Base-by-base conservation (phyloP, 1,139 yeast species). In the Debaryomyces psychrophilus region DNA sequence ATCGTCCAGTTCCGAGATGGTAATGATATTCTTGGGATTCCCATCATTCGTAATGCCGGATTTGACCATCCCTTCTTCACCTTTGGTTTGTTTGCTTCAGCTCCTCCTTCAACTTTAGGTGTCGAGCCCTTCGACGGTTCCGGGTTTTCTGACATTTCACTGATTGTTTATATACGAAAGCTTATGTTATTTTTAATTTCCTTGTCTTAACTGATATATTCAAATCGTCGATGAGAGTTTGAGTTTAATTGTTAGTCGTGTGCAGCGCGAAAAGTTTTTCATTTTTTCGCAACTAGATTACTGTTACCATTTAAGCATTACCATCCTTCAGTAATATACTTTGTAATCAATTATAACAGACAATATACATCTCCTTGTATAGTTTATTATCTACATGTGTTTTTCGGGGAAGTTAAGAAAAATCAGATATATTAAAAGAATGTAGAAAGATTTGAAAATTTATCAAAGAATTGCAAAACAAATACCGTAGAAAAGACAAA, bases 1-100 rank as follows among this genome's bases (percentile, higher is more conserved):
- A 90, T 88, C 74, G 82, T 68, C 99, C 98, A 92, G 70, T 92
- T 93, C 52, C 97, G 76, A 1, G 96, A 85, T 0, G 99, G 99
- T 17, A 95, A 67, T 31, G 86, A 79, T 27, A 90, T 59, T 22
- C 84, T 69, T 3, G 90, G 89, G 41, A 93, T 79, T 1, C 99
- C 99, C 89, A 93, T 81, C 60, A 89, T 89, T 55, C 82, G 71
- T 45, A 93, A 79, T 0, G 97, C 97, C 2, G 97, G 97, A 61
- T 92, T 92, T 12, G 85, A 69, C 75, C 82, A 87, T 27, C 83
- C 85, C 50, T 77, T 77, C 51, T 71, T 72, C 2, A 56, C 57
- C 5, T 55, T 50, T 17, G 34, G 35, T 22, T 38, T 38, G 18
- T 28, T 38, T 7, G 6, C 34, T 11, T 28, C 12, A 15, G 23